Evolutionary conservation across 768 basidiomycete genomes (phyloP), one percentile per base, ranked within the genome.

Genomic region (Xerocomus brunneocitrinus): DNA sequence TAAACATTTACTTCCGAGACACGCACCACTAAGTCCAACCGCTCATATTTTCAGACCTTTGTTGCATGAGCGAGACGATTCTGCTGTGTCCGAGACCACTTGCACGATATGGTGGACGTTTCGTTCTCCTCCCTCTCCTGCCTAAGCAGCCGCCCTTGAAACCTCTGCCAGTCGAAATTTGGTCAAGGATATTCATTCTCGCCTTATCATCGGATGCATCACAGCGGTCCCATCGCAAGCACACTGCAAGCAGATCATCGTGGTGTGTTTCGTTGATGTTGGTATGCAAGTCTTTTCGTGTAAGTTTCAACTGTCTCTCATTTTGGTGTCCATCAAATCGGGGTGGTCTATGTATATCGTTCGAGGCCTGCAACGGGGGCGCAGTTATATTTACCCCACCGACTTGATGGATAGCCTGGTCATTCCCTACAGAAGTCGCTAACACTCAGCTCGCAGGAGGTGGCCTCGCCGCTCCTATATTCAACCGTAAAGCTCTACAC

Each of bases 51-150:
- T 24, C 44, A 38, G 24, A 14, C 24, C n/a, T 43, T 10, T 38
- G 19, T 50, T 40, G 55, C 36, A 70, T 70, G 76, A 72, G 68
- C 58, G 65, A 66, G 58, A 67, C 61, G 9, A 73, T 87, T 46
- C 66, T 89, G 42, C 77, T 91, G 32, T 79, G 71, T 25, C 87
- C 89, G 14, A 78, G 89, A 53, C 87, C 85, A 1, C 84, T 83
- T 59, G 84, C 81, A 38, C 76, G 73, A 43, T 65, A 63, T 50
- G 74, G 85, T 14, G 84, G 87, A 43, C 74, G 74, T 30, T 74
- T 91, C 28, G 67, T 86, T 13, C 76, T 91, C 12, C 68, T 91
- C 0, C 88, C 88, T 14, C 75, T 91, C 16, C 75, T 90, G 12
- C 87, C 86, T 12, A 65, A 74, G 5, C 75, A 70, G 39, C 76